These are phyloP conservation scores for Melanogaster broomeanus DNA, from an alignment of 768 basidiomycete genomes.

Conservation along the genomic window DNA sequence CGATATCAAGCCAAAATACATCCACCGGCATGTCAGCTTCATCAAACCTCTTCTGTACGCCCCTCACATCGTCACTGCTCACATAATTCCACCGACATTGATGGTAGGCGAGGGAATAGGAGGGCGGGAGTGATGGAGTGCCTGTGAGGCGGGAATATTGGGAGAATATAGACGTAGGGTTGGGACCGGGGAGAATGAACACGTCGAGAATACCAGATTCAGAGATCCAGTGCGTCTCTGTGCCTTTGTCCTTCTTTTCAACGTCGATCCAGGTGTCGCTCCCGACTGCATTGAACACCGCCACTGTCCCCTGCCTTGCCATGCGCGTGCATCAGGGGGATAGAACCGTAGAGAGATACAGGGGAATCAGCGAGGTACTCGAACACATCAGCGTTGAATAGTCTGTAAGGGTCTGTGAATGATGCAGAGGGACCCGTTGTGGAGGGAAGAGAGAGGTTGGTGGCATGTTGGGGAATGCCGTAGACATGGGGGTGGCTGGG, in stretches of 20 bases:
- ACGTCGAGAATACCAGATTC: slow-evolving; percentile 96
- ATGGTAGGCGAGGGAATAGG: slow-evolving; percentile 93
- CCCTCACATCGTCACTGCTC: slow-evolving; percentile 82
- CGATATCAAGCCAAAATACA: slow-evolving; percentile 97
- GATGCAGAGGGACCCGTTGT: slow-evolving; percentile 77
- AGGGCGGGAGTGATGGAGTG: slow-evolving; percentile 81
- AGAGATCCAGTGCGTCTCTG: slow-evolving; percentile 94
- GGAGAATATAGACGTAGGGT: slow-evolving; percentile 75
- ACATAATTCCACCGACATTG: slow-evolving; percentile 99
- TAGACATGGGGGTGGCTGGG: slow-evolving; percentile 90
- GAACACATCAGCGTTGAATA: slow-evolving; percentile 95
- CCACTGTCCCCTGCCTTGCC: slow-evolving; percentile 85
- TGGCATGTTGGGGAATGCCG: slow-evolving; percentile 96
- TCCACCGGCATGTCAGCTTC: slow-evolving; percentile 95
- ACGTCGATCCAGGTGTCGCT: slow-evolving; percentile 98
- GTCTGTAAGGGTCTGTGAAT: slow-evolving; percentile 90
- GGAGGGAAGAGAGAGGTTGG: slow-evolving; percentile 82
- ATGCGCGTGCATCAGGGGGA: slow-evolving; percentile 94
- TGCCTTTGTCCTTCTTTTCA: slow-evolving; percentile 55
- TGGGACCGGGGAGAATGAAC: slow-evolving; percentile 91
- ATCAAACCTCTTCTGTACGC: slow-evolving; percentile 86
- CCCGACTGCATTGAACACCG: slow-evolving; percentile 81
- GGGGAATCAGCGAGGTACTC: slow-evolving; percentile 86
- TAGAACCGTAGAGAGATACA: slow-evolving; percentile 86
- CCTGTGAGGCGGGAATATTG: slow-evolving; percentile 90